Evolutionary conservation across 805 yeast genomes (phyloP), one percentile per base, ranked within the genome.

Genomic region (Zygosaccharomyces kombuchaensis): DNA sequence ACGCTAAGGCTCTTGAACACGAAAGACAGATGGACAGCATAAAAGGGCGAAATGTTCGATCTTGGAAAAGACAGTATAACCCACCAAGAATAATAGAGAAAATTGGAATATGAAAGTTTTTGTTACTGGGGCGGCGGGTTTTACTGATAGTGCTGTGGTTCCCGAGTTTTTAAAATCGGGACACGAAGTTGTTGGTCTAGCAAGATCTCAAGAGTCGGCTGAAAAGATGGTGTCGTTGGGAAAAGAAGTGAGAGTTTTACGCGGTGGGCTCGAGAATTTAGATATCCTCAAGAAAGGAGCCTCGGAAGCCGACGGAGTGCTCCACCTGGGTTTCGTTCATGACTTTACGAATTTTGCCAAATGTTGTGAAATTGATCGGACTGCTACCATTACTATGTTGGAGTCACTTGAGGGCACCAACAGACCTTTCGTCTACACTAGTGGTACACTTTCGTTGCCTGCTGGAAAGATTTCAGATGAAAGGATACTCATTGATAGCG

Each of bases 61-160:
- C 21, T 5, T 19, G 5, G 21, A 3, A 19, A 5, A 4, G 5
- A 5, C 21, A 3, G 21, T 19, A 19, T 4, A 5, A 19, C 5
- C 21, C 21, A 19, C 21, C 21, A 19, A 19, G 21, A 19, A 19
- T 19, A 19, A 19, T 19, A 19, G 5, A 19, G 5, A 19, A 19
- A 5, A 19, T 3, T 19, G 21, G 5, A 19, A 19, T 19, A 58
- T 59, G 59, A 66, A 59, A 44, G 56, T 58, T 13, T 67, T 68
- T 51, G 58, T 69, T 29, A 67, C 72, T 14, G 71, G 73, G 25
- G 72, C 57, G 16, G 49, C 69, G 5, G 71, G 73, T 0, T 67
- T 56, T 44, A 51, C 67, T 34, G 73, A 72, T 1, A 29, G 57
- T 0, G 44, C 45, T 2, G 55, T 62, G 13, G 46, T 57, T 22